Evolutionary conservation across 345 rosid species (phyloP).

Genomic region (Arabis alpina): DNA sequence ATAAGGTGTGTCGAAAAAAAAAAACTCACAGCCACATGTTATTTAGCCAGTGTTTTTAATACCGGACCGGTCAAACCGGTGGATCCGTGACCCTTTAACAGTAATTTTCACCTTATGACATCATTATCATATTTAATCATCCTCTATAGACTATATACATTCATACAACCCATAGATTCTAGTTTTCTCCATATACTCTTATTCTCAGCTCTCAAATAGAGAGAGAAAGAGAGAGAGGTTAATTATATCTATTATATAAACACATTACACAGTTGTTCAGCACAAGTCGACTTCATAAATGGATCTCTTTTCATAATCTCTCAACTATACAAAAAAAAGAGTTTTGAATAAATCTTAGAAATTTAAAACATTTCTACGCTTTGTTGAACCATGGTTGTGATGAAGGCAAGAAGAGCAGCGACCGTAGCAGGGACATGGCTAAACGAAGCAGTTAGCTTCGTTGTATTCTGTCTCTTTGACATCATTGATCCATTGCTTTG

Average conservation of each 20-base stretch:
- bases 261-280: constrained; percentile 10
- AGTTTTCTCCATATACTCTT: constrained; percentile 17
- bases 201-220: constrained; percentile 24
- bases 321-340: constrained; percentile 18
- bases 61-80: constrained; percentile 36
- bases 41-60: constrained; percentile 26
- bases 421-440: constrained; percentile 49
- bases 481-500: constrained; percentile 72
- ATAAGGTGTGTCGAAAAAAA: constrained; percentile 13
- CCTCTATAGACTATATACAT: constrained; percentile 20
- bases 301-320: constrained; percentile 16
- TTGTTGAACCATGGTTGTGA: constrained; percentile 34
- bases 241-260: background rate
- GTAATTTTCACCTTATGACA: constrained; percentile 34
- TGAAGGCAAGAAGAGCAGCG: constrained; percentile 41
- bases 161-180: constrained; percentile 10
- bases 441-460: constrained; percentile 66
- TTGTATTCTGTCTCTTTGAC: constrained; percentile 82
- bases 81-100: constrained; percentile 31
- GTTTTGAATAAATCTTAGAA: background rate
- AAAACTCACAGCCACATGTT: constrained; percentile 33
- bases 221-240: constrained; percentile 1
- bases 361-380: constrained; percentile 6
- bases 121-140: constrained; percentile 16
- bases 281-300: constrained; percentile 10